These are phyloP conservation scores for Stygiomarasmius scandens DNA, from an alignment of 1,284 basidiomycete genomes.

Conservation along the genomic window DNA sequence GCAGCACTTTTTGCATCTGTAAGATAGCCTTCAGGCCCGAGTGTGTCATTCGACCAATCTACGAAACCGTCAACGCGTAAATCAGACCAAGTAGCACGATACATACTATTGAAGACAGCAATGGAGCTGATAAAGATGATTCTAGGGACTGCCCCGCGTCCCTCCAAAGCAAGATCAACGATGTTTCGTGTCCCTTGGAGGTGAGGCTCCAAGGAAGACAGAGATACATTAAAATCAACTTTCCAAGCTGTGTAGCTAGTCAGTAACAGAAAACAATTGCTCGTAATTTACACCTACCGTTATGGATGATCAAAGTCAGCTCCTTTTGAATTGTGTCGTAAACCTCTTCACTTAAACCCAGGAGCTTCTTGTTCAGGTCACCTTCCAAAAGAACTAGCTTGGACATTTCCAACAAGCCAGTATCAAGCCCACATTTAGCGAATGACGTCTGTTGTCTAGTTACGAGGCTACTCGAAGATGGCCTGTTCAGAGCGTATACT, in stretches of 20 bases:
- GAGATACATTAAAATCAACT: conserved; percentile 6
- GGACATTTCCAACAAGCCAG: neutral
- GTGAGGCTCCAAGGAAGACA: conserved; percentile 5
- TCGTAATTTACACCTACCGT: neutral
- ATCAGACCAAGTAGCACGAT: neutral
- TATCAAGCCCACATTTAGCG: conserved; percentile 23
- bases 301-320: neutral
- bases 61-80: neutral
- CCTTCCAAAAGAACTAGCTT: conserved; percentile 4
- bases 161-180: neutral
- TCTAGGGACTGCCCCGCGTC: neutral
- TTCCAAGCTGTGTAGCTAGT: conserved; percentile 1
- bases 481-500: conserved; percentile 34
- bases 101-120: neutral
- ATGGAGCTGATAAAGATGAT: neutral
- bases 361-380: neutral
- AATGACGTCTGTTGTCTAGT: conserved; percentile 35
- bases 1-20: neutral
- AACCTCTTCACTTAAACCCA: neutral
- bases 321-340: neutral
- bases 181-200: conserved; percentile 4
- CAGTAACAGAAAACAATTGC: neutral
- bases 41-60: neutral
- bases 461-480: conserved; percentile 3
- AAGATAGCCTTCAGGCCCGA: neutral